A percentile compares a stretch with the other conserved stretches of the same genome.
Evolutionary conservation across 1,139 yeast species (phyloP).

Genomic region (Debaryomyces psychrophilus): DNA sequence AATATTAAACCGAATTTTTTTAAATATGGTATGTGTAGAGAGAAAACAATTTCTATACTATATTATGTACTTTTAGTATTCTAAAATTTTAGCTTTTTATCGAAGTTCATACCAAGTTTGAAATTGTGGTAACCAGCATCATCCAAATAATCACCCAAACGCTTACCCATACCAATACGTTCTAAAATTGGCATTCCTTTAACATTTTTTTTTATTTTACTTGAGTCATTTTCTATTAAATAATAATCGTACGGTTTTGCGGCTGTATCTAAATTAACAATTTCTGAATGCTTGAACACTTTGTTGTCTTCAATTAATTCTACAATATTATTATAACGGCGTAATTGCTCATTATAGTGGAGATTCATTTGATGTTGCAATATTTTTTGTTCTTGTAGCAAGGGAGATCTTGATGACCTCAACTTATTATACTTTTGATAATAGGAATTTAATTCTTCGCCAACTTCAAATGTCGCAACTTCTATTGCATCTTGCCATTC

Average conservation of each 20-base stretch:
- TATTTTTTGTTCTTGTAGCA: constrained; percentile 18
- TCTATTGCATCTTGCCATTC: constrained; percentile 33
- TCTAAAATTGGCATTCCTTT: constrained; percentile 30
- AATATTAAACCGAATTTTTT: too few species aligned
- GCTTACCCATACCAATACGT: constrained; percentile 34
- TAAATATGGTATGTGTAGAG: too few species aligned
- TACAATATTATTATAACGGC: constrained; percentile 21
- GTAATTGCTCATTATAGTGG: constrained; percentile 26
- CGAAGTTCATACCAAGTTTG: constrained; percentile 36
- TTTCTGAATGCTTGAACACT: constrained; percentile 40
- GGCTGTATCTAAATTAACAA: constrained; percentile 23
- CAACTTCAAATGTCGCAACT: constrained; percentile 21
- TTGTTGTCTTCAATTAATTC: constrained; percentile 20
- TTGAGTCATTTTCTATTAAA: constrained; percentile 4
- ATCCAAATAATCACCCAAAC: constrained; percentile 36
- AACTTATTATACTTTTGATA: constrained; percentile 23
- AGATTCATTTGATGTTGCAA: constrained; percentile 30
- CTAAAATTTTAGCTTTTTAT: constrained; percentile 25
- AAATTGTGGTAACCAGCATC: constrained; percentile 25
- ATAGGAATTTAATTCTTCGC: constrained; percentile 17
- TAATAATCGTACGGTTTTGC: constrained; percentile 12
- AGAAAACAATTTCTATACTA: not conserved
- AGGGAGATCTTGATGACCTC: constrained; percentile 18
- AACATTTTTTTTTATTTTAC: constrained; percentile 12
- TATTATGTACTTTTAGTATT: not conserved